phyloP scores from a whole-genome alignment of 352 stramenopile species.

The Elongisporangium undulatum region DNA sequence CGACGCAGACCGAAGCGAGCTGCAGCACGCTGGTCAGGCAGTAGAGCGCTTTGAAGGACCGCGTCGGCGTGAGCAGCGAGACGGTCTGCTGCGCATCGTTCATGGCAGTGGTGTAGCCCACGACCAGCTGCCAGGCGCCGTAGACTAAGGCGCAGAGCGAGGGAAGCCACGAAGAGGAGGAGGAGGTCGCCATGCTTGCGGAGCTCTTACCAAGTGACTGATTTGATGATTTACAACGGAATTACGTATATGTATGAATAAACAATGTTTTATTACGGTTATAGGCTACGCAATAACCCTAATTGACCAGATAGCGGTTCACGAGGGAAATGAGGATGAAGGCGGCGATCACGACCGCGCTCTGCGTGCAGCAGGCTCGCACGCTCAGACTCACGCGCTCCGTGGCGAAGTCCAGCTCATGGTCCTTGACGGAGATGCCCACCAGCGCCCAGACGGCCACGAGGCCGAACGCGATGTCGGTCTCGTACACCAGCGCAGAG shows the following conservation, averaged over 20 bases:
- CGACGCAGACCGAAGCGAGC: constrained; percentile 14
- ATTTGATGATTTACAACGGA: background rate
- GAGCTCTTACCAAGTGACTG: background rate
- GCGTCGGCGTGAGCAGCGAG: constrained; percentile 48
- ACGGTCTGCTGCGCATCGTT: constrained; percentile 13
- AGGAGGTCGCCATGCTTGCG: background rate
- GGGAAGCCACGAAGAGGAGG: background rate
- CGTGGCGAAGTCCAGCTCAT: constrained; percentile 29
- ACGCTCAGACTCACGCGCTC: constrained; percentile 53
- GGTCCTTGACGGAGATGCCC: constrained; percentile 47
- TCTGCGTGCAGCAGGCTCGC: constrained; percentile 54
- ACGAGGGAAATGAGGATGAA: constrained; percentile 57
- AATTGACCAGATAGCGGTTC: no score
- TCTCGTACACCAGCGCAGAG: constrained; percentile 47
- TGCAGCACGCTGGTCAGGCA: constrained; percentile 51
- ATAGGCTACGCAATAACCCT: no score
- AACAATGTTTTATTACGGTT: background rate
- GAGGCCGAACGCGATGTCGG: constrained; percentile 50
- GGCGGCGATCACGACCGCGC: constrained; percentile 43
- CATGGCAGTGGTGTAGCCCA: background rate
- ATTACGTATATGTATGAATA: background rate
- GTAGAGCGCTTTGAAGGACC: constrained; percentile 61
- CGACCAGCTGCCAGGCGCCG: background rate
- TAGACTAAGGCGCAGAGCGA: background rate
- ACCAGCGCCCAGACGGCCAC: constrained; percentile 68